These are phyloP conservation scores for Neocucurbitaria cava DNA, from an alignment of 2,329 filamentous ascomycete species.

Conservation along the genomic window DNA sequence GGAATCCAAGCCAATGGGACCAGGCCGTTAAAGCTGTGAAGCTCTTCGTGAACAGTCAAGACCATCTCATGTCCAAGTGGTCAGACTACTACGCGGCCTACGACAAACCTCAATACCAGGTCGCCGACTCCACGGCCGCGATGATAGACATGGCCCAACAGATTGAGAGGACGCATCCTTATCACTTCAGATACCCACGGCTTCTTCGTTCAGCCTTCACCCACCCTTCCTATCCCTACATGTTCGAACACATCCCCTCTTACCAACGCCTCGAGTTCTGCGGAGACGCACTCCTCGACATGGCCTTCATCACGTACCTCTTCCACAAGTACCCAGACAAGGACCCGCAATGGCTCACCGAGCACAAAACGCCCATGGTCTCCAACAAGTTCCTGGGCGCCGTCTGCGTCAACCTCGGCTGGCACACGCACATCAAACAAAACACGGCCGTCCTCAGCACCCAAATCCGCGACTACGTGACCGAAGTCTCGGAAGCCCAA, in stretches of 20 bases:
- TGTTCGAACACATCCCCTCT: constrained; percentile 79
- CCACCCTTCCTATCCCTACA: constrained; percentile 80
- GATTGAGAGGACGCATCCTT: constrained; percentile 66
- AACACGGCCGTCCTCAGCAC: constrained; percentile 58
- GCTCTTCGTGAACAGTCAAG: constrained; percentile 70
- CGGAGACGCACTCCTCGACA: constrained; percentile 86
- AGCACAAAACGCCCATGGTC: constrained; percentile 99
- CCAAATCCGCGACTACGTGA: constrained; percentile 62
- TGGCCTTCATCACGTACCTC: constrained; percentile 82
- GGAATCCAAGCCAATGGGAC: constrained; percentile 60
- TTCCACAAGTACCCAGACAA: constrained; percentile 78
- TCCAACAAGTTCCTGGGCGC: constrained; percentile 93
- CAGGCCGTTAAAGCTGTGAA: constrained; percentile 71
- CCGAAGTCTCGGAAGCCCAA: constrained; percentile 64
- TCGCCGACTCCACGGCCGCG: constrained; percentile 64
- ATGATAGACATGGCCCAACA: constrained; percentile 73
- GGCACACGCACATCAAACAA: constrained; percentile 74
- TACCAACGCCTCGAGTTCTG: constrained; percentile 94
- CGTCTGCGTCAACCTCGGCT: constrained; percentile 77
- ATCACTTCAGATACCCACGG: constrained; percentile 76
- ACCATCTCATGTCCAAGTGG: constrained; percentile 74
- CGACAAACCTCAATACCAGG: constrained; percentile 74
- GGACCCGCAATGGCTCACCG: constrained; percentile 95
- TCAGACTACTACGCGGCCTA: constrained; percentile 77
- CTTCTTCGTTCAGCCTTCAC: constrained; percentile 85